These are phyloP conservation scores for Lomentospora prolificans DNA, from an alignment of 2,329 filamentous ascomycete species.

Conservation along the genomic window DNA sequence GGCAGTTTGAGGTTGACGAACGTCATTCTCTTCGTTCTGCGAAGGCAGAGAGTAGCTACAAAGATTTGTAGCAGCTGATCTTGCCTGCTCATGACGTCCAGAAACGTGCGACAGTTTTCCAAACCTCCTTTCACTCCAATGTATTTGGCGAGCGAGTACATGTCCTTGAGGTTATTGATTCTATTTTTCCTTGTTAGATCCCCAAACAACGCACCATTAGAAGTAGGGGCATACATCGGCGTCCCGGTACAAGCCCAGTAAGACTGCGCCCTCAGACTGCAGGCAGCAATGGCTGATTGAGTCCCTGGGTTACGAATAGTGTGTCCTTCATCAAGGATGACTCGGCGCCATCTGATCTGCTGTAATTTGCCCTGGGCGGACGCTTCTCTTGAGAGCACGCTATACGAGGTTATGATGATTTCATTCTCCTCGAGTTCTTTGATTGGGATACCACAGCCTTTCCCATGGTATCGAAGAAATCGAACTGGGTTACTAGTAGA, in stretches of 20 bases:
- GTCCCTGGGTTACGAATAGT: conserved; percentile 69
- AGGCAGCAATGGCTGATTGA: conserved; percentile 61
- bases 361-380: conserved; percentile 30
- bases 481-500: conserved; percentile 50
- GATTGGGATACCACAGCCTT: conserved; percentile 39
- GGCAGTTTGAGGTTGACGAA: conserved; percentile 78
- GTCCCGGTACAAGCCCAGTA: conserved; percentile 76
- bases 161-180: conserved; percentile 70
- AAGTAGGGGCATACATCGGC: conserved; percentile 48
- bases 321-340: conserved; percentile 79
- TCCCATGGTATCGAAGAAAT: conserved; percentile 67
- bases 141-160: conserved; percentile 73
- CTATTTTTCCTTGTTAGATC: conserved; percentile 20
- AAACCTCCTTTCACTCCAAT: conserved; percentile 66
- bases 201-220: too few relatives aligned
- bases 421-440: conserved; percentile 55
- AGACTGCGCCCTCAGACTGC: conserved; percentile 55
- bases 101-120: conserved; percentile 64
- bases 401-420: conserved; percentile 78
- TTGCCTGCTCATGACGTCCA: conserved; percentile 49
- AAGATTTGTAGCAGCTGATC: conserved; percentile 63
- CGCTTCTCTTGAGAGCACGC: conserved; percentile 57
- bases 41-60: conserved; percentile 71
- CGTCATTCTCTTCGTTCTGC: conserved; percentile 78
- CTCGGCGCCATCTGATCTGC: conserved; percentile 59